phyloP scores from a whole-genome alignment of 164 flowering plant species.

The Stephania cephalantha region DNA sequence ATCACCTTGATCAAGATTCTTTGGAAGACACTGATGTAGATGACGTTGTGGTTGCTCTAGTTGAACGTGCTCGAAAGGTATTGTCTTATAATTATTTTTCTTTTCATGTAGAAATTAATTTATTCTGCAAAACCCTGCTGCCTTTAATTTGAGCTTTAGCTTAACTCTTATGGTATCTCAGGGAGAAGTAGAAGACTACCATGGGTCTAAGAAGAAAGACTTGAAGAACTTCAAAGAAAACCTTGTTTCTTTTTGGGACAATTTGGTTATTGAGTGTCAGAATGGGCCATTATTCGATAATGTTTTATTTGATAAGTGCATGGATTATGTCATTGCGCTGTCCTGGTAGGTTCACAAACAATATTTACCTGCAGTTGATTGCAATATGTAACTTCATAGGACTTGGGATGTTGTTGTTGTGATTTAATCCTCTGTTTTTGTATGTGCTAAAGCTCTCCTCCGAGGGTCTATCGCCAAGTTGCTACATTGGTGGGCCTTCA shows the following conservation, averaged over 20 bases:
- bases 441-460: slow-evolving; percentile 71
- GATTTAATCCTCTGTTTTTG: slow-evolving; percentile 7
- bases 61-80: slow-evolving; percentile 72
- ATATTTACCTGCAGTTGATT: slow-evolving; percentile 3
- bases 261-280: slow-evolving; percentile 76
- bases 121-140: background rate
- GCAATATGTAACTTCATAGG: background rate
- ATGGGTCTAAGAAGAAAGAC: slow-evolving; percentile 75
- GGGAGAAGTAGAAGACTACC: slow-evolving; percentile 85
- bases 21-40: slow-evolving; percentile 90
- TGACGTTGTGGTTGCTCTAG: slow-evolving; percentile 88
- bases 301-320: slow-evolving; percentile 78
- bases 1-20: slow-evolving; percentile 42
- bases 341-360: slow-evolving; percentile 65
- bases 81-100: slow-evolving; percentile 17
- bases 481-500: slow-evolving; percentile 92
- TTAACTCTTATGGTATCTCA: slow-evolving; percentile 27
- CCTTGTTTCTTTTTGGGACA: slow-evolving; percentile 76
- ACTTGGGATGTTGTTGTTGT: slow-evolving; percentile 3
- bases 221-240: slow-evolving; percentile 86
- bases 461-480: slow-evolving; percentile 86
- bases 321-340: slow-evolving; percentile 86
- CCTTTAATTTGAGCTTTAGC: background rate
- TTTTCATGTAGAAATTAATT: background rate
- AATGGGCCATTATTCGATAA: slow-evolving; percentile 86